Base-by-base conservation (phyloP, 2,329 filamentous ascomycete genomes). In the Fonsecaea monophora region DNA sequence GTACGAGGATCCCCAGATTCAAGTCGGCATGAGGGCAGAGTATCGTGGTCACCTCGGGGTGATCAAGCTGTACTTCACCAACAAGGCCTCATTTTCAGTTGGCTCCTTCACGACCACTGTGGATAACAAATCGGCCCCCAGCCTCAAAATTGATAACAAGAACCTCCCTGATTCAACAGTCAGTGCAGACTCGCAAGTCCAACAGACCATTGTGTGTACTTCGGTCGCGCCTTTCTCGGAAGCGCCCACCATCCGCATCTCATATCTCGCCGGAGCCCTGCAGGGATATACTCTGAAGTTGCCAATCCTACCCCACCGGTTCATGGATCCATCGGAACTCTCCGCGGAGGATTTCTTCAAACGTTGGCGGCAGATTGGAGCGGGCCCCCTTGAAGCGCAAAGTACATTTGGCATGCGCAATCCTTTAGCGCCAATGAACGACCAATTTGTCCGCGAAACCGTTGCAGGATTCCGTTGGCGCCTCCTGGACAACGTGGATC, bases 291-390 rank as follows among this genome's bases (percentile, higher is more conserved):
- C 95, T 0, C 82, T 99, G 48, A 94, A 96, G 78, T 84, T 99
- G 4, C 95, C 95, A 0, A 87, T 99, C 3, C 83, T 92, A 0
- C 87, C 94, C 62, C 94, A 98, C 80, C 97, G 97, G 77, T 99
- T 97, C 76, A 97, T 98, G 93, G 94, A 97, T 70, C 88, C 92
- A 0, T 94, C 95, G 0, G 90, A 95, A 64, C 83, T 99, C 45
- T 87, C 87, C 6, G 88, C 90, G 0, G 95, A 99, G 60, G 95
- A 99, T 76, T 99, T 98, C 80, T 99, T 99, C 86, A 97, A 96
- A 84, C 86, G 96, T 60, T 99, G 95, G 95, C 96, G 97, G 84
- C 95, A 99, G 80, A 98, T 99, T 73, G 95, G 95, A 12, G 92
- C 91, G 4, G 87, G 88, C 1, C 90, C 94, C 0, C 87, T 96